These are phyloP conservation scores for Talaromyces adpressus DNA, from an alignment of 495 filamentous ascomycete species.

Conservation along the genomic window DNA sequence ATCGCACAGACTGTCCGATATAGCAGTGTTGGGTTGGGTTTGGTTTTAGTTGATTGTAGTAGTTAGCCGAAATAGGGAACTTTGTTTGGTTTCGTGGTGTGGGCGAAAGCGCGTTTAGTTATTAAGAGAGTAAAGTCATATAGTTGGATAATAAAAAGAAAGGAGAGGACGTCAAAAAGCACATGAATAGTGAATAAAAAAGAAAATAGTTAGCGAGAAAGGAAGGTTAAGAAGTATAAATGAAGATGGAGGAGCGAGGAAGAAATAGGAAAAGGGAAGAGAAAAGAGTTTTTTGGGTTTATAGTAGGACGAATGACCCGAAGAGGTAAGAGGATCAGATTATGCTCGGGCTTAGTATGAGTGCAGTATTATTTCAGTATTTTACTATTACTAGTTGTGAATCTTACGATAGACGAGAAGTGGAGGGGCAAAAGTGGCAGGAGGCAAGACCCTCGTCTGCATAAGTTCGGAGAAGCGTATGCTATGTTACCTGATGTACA, in stretches of 20 bases:
- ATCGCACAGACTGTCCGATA: neutral
- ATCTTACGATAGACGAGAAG: neutral
- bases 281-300: neutral
- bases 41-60: neutral
- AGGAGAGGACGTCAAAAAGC: slow-evolving; percentile 9
- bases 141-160: slow-evolving; percentile 2
- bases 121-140: slow-evolving; percentile 5
- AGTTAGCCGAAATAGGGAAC: slow-evolving; percentile 1
- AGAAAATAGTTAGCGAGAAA: neutral
- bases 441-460: neutral
- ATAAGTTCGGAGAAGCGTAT: neutral
- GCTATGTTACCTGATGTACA: neutral
- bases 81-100: slow-evolving; percentile 10
- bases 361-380: neutral
- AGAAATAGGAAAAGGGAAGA: neutral
- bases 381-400: neutral
- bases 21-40: neutral
- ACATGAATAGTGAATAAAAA: slow-evolving; percentile 2
- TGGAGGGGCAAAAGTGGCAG: neutral
- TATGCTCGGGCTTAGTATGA: neutral
- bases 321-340: slow-evolving; percentile 3
- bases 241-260: neutral
- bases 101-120: slow-evolving; percentile 9
- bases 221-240: slow-evolving; percentile 2
- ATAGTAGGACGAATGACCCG: slow-evolving; percentile 4